Base-by-base conservation (phyloP, 495 filamentous ascomycete genomes). In the Penicillium diatomitis region DNA sequence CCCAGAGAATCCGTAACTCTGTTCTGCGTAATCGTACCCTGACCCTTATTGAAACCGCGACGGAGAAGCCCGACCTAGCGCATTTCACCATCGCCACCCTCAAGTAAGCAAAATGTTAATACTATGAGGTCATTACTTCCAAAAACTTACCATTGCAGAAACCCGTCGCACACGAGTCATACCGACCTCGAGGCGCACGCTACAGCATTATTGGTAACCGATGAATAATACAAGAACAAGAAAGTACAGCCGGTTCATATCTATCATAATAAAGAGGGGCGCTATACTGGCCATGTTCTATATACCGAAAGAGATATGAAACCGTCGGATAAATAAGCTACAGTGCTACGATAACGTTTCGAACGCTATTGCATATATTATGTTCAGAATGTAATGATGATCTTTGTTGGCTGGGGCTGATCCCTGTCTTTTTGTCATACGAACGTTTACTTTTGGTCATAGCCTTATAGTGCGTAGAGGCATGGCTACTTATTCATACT, bases 131-230 rank as follows among this genome's bases (percentile, higher is more conserved):
- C 11, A 30, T 38, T 44, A 33, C 41, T 50, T 32, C 41, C 28
- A 32, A 50, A 49, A 53, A 35, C 46, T 49, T 45, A 53, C 51
- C 41, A 49, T 32, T 36, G 39, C 51, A 53, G 51, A 40, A 49
- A 53, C 30, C 46, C 51, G 41, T 53, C 51, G 46, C 51, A 53
- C 46, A 53, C 51, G 46, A 53, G 51, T 40, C 51, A 53, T 45
- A 53, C 51, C 46, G 51, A 53, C 34, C 40, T 40, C 46, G 49
- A n/a, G 33, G 34, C 51, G 27, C 46, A 53, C 32, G 51, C 51
- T 11, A 53, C 51, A 53, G 51, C 42, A 6, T 41, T 53, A 32
- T 49, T 53, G 28, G 51, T 46, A 53, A 53, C 51, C 30, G 51
- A 53, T 37, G 51, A 53, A 38, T 46, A 53, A 44, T 53, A 40